A percentile compares a stretch with the other conserved stretches of the same genome.
Conservation (phyloP, 2,329 filamentous ascomycete genomes). For the Exophiala xenobiotica region DNA sequence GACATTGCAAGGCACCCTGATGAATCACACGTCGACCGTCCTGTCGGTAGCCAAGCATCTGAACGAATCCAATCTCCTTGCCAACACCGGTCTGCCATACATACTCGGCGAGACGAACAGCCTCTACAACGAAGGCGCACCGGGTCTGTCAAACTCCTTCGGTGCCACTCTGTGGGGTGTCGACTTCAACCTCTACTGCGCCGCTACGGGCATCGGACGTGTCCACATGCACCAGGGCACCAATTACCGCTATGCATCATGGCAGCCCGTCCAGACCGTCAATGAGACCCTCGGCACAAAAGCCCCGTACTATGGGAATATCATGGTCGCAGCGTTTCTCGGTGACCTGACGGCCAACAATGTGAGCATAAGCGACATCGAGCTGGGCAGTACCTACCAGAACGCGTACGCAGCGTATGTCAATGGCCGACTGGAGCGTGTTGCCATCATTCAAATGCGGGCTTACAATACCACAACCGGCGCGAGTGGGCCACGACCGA, state of each 20-base stretch:
- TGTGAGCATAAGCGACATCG: conserved; percentile 52
- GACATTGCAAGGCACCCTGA: conserved; percentile 60
- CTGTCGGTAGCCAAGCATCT: conserved; percentile 53
- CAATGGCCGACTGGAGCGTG: conserved; percentile 43
- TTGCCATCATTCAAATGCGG: conserved; percentile 59
- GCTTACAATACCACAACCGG: conserved; percentile 54
- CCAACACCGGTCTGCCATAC: conserved; percentile 46
- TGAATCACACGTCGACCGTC: conserved; percentile 61
- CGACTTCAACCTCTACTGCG: conserved; percentile 62
- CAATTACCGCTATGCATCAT: conserved; percentile 60
- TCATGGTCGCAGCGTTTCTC: conserved; percentile 59
- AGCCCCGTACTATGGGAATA: conserved; percentile 63
- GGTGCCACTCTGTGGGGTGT: conserved; percentile 65
- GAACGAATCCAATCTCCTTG: conserved; percentile 48
- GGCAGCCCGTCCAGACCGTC: conserved; percentile 54
- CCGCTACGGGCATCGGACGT: conserved; percentile 55
- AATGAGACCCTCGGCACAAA: conserved; percentile 55
- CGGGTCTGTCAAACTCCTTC: conserved; percentile 63
- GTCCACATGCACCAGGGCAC: conserved; percentile 66
- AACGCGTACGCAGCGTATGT: conserved; percentile 59
- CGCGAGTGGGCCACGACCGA: conserved; percentile 19
- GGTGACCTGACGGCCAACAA: conserved; percentile 37
- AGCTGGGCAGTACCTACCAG: conserved; percentile 39
- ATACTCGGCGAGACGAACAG: conserved; percentile 64
- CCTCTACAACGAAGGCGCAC: conserved; percentile 61